Evolutionary conservation across 2,329 filamentous ascomycete genomes (phyloP).

Genomic region (Alternaria dauci): DNA sequence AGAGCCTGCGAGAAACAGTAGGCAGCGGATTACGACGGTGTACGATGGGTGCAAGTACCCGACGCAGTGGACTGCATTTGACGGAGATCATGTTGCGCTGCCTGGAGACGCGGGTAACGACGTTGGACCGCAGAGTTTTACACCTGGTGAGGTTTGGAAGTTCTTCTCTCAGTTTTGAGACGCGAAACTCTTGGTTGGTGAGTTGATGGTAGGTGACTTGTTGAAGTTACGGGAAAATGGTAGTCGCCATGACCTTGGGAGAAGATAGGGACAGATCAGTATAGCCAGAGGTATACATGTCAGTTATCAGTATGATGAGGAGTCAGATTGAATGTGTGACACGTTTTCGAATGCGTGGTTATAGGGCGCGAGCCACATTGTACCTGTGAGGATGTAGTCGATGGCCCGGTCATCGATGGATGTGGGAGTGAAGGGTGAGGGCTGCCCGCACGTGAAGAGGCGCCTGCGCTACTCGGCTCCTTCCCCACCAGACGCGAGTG

Average conservation of each 20-base stretch:
- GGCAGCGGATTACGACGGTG: constrained; percentile 23
- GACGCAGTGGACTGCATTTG: constrained; percentile 42
- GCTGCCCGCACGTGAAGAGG: constrained; percentile 13
- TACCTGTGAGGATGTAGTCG: no score
- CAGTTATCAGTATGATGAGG: neutral
- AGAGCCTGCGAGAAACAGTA: constrained; percentile 30
- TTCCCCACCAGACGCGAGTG: constrained; percentile 17
- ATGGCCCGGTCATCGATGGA: neutral
- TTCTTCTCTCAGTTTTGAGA: constrained; percentile 44
- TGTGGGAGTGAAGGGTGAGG: neutral
- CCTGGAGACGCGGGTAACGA: constrained; percentile 24
- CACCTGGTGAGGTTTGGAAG: constrained; percentile 41
- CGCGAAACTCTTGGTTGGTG: neutral
- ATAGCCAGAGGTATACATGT: neutral
- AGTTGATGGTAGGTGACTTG: neutral
- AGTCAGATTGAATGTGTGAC: neutral
- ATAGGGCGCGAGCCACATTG: no score
- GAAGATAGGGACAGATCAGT: no score
- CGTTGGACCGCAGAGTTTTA: constrained; percentile 23
- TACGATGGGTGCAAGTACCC: constrained; percentile 44
- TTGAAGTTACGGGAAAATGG: neutral
- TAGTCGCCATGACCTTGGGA: no score
- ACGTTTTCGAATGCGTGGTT: no score
- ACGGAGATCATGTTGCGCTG: constrained; percentile 32
- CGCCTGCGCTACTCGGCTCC: constrained; percentile 10